Conservation (phyloP, 805 yeast species). For the Candida nonsorbophila region DNA sequence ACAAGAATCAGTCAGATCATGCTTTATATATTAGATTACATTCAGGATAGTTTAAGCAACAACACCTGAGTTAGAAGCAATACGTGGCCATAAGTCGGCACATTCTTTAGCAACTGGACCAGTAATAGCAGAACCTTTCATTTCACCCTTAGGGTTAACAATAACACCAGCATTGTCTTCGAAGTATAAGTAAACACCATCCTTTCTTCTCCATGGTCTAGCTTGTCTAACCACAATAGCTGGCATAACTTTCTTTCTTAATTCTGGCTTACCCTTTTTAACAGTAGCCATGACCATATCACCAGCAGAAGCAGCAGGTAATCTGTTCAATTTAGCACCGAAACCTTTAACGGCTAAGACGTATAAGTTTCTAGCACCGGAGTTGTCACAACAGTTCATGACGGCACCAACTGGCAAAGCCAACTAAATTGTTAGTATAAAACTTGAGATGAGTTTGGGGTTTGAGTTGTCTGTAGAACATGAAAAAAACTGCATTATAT, state of each 20-base stretch:
- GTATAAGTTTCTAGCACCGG: conserved; percentile 99
- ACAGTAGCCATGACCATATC: conserved; percentile 99
- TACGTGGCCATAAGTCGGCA: conserved; percentile 99
- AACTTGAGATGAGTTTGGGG: too few relatives aligned
- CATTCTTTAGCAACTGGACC: conserved; percentile 99
- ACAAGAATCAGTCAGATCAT: background rate
- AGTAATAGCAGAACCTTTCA: conserved; percentile 99
- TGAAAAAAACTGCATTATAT: background rate
- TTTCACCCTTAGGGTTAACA: conserved; percentile 99
- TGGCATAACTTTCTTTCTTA: conserved; percentile 99
- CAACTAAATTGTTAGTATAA: conserved; percentile 55
- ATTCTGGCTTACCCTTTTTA: conserved; percentile 99
- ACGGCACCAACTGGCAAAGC: conserved; percentile 99
- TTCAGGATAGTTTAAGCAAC: conserved; percentile 66
- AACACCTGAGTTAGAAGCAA: conserved; percentile 99
- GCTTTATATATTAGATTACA: conserved; percentile 3
- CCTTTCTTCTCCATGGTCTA: conserved; percentile 99
- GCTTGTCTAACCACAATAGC: conserved; percentile 99
- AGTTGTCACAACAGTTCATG: conserved; percentile 99
- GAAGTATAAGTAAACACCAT: conserved; percentile 98
- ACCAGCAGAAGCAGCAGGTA: conserved; percentile 99
- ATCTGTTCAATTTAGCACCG: conserved; percentile 99
- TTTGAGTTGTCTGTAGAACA: background rate
- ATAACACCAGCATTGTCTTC: conserved; percentile 99
- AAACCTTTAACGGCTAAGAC: conserved; percentile 97